Base-by-base conservation (phyloP, 2,329 filamentous ascomycete genomes). In the Didymella keratinophila region DNA sequence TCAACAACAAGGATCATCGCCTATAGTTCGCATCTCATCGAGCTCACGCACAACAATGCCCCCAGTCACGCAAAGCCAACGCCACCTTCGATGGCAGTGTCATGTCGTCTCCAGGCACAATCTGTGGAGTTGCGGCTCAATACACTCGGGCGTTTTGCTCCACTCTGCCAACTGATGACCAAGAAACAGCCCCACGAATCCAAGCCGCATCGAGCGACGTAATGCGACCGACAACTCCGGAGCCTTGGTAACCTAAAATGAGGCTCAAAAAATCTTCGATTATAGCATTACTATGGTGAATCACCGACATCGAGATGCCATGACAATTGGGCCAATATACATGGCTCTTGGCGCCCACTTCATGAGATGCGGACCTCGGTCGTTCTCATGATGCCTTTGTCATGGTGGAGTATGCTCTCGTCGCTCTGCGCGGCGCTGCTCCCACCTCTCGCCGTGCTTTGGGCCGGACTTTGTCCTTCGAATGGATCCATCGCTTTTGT, bases 361-460 rank as follows among this genome's bases (percentile, higher is more conserved):
- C 42, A 44, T 28, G 23, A 52, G 21, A 52, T 21, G 3, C 25
- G 28, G 8, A 45, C 50, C 23, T 52, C 50, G 10, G 30, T 45
- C 12, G 50, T 45, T 45, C 30, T 28, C 30, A 52, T 16, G 14
- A 45, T 45, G 5, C 28, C 21, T 28, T 52, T 52, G 3, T 52
- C 14, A 18, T 14, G 42, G 11, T 14, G 41, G 16, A 44, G 4
- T 20, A 28, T 45, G 12, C 21, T 45, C 9, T 37, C 50, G 21
- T 52, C 28, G 30, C 41, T 52, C 20, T 45, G 28, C 32, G 30
- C 50, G 10, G 50, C 41, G 10, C 28, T 37, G 10, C 41, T 52
- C 20, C 16, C 41, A 4, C 28, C 11, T 30, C 50, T 37, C 23
- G 18, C n/a, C 14, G n/a, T 20, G 27, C 16, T 21, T 14, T 30